Base-by-base conservation (phyloP, 116 monocot species). In the Cymodocea nodosa region DNA sequence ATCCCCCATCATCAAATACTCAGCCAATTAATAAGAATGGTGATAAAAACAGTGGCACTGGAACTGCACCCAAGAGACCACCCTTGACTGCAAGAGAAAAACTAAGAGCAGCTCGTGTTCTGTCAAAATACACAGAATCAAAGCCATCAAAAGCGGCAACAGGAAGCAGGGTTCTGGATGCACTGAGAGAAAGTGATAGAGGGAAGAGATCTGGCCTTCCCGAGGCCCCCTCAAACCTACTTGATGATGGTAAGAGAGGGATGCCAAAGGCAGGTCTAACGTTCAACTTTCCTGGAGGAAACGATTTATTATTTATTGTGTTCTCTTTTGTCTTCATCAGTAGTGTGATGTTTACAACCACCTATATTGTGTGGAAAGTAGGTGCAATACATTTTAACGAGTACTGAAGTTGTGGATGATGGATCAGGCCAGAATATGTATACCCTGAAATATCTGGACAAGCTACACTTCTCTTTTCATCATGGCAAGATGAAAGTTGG, bases 371-470 rank as follows among this genome's bases (percentile, higher is more conserved):
- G 3, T 95, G 95, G 95, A 95, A 90, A 70, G 67, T 78, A 19
- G 90, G 95, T 16, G 90, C 87, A 0, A 95, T 90, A 53, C 95
- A 95, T 78, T 95, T 90, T 25, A 95, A 87, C 51, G 95, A 95
- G 67, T 87, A 82, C 36, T 85, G 66, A 80, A 44, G 44, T 10
- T 44, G 12, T 44, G 44, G 44, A 44, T 44, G 5, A 44, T 44
- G 12, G 44, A 5, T 44, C 44, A 44, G 12, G 11, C 9, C 5
- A 44, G 7, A 12, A 44, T 44, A 44, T 44, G 8, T 7, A 4
- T 8, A 6, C 44, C 8, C 44, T 44, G 44, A 4, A 44, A 44
- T 6, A 44, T 44, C 44, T 44, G 44, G 9, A 44, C 44, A 44
- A 11, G 9, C 44, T 44, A 4, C 44, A 44, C 44, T 44, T 44